These are phyloP conservation scores for Croton laevigatus DNA, from an alignment of 441 rosid genomes.

Conservation along the genomic window DNA sequence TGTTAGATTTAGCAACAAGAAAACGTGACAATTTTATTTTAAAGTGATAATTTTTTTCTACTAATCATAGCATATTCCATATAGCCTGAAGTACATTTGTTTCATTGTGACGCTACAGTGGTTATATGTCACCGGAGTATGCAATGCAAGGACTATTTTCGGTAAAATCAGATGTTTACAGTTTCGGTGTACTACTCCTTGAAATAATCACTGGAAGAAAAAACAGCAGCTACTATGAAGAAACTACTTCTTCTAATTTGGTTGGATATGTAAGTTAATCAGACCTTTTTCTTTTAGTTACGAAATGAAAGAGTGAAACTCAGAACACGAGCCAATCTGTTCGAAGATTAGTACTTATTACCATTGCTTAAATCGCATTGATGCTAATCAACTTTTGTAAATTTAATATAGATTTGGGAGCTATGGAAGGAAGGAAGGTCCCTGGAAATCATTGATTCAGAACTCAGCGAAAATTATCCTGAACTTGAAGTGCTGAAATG, in stretches of 20 bases:
- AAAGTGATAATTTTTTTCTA: too few species aligned
- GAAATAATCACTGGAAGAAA: slow-evolving; percentile 52
- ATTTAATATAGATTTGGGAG: slow-evolving; percentile 28
- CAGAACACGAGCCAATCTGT: too few species aligned
- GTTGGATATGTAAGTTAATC: slow-evolving; percentile 45
- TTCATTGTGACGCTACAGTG: slow-evolving; percentile 30
- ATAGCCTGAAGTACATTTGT: background rate
- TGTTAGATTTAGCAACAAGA: too few species aligned
- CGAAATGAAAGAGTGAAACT: too few species aligned
- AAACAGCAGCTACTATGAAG: slow-evolving; percentile 26
- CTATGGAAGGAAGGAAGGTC: slow-evolving; percentile 32
- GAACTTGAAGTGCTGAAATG: slow-evolving; percentile 24
- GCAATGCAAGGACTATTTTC: slow-evolving; percentile 54
- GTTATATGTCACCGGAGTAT: slow-evolving; percentile 66
- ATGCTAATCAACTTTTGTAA: background rate
- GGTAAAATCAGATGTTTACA: slow-evolving; percentile 52
- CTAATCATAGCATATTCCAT: too few species aligned
- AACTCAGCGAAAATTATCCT: slow-evolving; percentile 7
- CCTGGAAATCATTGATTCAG: slow-evolving; percentile 21
- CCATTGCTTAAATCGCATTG: too few species aligned
- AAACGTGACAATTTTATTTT: too few species aligned
- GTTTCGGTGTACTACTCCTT: slow-evolving; percentile 54
- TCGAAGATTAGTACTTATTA: too few species aligned
- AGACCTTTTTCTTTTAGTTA: background rate
- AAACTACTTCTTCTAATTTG: slow-evolving; percentile 6